Percentiles rank a stretch among this genome's conserved stretches.
Evolutionary conservation across 306 rosid species (phyloP).

Genomic region (Ormosia emarginata): DNA sequence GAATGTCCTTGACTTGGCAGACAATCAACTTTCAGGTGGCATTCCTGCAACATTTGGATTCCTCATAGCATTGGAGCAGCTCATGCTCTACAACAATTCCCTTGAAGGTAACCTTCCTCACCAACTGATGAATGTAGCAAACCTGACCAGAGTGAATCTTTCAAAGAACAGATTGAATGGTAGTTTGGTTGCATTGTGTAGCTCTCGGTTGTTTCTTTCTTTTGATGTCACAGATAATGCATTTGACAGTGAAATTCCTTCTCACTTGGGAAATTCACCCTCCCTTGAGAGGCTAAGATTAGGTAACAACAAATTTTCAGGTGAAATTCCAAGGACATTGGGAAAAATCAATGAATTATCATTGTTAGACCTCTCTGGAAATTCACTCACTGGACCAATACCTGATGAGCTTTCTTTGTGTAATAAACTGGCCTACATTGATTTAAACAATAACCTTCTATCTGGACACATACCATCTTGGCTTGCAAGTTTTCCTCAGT

Average conservation of each 20-base stretch:
- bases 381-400: constrained; percentile 61
- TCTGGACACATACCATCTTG: constrained; percentile 64
- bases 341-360: constrained; percentile 55
- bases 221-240: constrained; percentile 76
- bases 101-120: constrained; percentile 85
- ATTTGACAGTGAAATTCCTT: constrained; percentile 65
- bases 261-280: constrained; percentile 58
- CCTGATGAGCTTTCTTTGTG: constrained; percentile 79
- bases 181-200: constrained; percentile 61
- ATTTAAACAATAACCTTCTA: constrained; percentile 59
- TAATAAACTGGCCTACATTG: constrained; percentile 53
- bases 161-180: constrained; percentile 70
- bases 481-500: constrained; percentile 67
- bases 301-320: constrained; percentile 64
- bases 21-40: constrained; percentile 64
- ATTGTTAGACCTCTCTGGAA: constrained; percentile 69
- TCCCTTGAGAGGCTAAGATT: constrained; percentile 70
- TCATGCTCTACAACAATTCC: constrained; percentile 80
- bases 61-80: constrained; percentile 44
- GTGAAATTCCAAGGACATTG: constrained; percentile 65
- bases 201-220: constrained; percentile 60
- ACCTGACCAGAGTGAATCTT: constrained; percentile 69
- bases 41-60: constrained; percentile 68
- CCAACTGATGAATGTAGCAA: constrained; percentile 44
- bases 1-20: constrained; percentile 64